Conservation (phyloP, 1,139 yeast genomes). For the Geotrichum siamense region DNA sequence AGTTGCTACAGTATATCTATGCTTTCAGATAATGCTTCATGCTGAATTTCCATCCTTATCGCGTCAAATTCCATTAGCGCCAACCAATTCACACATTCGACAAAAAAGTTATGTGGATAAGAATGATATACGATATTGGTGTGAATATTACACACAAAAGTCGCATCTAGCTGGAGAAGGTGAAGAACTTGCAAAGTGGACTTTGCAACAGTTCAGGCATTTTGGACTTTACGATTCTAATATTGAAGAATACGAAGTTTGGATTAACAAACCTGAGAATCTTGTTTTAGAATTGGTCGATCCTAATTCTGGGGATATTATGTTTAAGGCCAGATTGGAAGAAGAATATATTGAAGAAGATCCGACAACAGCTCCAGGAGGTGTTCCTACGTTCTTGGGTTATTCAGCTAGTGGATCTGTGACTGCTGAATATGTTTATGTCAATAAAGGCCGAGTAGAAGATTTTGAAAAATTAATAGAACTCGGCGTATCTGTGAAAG, state of each 20-base stretch:
- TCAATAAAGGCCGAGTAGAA: constrained; percentile 51
- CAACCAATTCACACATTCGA: too few relatives aligned
- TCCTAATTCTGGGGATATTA: constrained; percentile 29
- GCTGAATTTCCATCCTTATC: too few relatives aligned
- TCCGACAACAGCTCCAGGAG: constrained; percentile 49
- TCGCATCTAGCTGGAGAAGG: constrained; percentile 73
- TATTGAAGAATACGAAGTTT: constrained; percentile 53
- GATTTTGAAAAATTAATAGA: constrained; percentile 45
- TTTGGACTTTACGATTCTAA: constrained; percentile 46
- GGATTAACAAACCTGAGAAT: constrained; percentile 54
- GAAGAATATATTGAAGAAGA: constrained; percentile 75
- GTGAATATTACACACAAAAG: constrained; percentile 44
- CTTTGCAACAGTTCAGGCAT: constrained; percentile 52
- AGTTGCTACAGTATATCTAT: too few relatives aligned
- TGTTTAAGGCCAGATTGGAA: constrained; percentile 55
- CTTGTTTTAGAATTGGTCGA: constrained; percentile 44
- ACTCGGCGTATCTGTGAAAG: constrained; percentile 44
- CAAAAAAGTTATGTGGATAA: too few relatives aligned
- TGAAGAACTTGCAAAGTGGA: constrained; percentile 58
- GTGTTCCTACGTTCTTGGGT: constrained; percentile 57
- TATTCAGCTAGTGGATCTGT: constrained; percentile 62
- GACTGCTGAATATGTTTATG: constrained; percentile 50
- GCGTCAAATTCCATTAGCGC: too few relatives aligned
- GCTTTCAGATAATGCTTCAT: too few relatives aligned
- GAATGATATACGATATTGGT: constrained; percentile 26